These are phyloP conservation scores for Leucocoprinus sp. DNA, from an alignment of 768 basidiomycete species.

Conservation along the genomic window DNA sequence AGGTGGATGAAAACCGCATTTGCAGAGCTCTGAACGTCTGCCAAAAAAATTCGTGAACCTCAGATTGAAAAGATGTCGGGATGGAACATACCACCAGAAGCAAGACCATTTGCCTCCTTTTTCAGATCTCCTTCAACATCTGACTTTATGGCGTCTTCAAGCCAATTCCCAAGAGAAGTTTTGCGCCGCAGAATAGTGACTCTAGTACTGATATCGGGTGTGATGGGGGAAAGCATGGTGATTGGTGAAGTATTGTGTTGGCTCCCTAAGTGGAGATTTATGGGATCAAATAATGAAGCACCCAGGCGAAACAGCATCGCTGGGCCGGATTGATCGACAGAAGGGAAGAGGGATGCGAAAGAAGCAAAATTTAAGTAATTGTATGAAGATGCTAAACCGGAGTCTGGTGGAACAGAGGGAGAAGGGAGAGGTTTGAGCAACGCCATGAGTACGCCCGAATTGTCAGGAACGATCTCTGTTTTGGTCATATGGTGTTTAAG, in stretches of 20 bases:
- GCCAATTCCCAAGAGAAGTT: conserved; percentile 76
- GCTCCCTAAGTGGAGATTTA: conserved; percentile 54
- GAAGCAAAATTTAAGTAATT: conserved; percentile 67
- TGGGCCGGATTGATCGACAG: conserved; percentile 64
- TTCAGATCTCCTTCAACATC: conserved; percentile 64
- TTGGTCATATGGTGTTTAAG: conserved; percentile 71
- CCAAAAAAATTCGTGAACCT: background rate
- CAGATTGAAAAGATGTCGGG: background rate
- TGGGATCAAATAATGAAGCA: conserved; percentile 78
- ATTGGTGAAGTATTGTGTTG: conserved; percentile 11
- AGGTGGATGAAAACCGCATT: conserved; percentile 69
- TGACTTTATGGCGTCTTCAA: conserved; percentile 63
- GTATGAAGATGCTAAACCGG: conserved; percentile 19
- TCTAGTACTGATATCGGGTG: conserved; percentile 55
- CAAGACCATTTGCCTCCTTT: conserved; percentile 19
- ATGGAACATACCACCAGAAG: conserved; percentile 19
- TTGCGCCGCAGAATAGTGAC: conserved; percentile 63
- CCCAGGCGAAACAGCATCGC: conserved; percentile 85
- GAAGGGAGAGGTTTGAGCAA: conserved; percentile 38
- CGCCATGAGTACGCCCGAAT: conserved; percentile 62
- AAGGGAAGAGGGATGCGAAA: conserved; percentile 62
- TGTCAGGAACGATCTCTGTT: conserved; percentile 64
- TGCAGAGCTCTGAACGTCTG: conserved; percentile 31
- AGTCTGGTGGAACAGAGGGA: conserved; percentile 16
- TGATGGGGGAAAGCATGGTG: conserved; percentile 26